phyloP scores from a whole-genome alignment of 805 yeast genomes.

The Kurtzmaniella cleridarum region DNA sequence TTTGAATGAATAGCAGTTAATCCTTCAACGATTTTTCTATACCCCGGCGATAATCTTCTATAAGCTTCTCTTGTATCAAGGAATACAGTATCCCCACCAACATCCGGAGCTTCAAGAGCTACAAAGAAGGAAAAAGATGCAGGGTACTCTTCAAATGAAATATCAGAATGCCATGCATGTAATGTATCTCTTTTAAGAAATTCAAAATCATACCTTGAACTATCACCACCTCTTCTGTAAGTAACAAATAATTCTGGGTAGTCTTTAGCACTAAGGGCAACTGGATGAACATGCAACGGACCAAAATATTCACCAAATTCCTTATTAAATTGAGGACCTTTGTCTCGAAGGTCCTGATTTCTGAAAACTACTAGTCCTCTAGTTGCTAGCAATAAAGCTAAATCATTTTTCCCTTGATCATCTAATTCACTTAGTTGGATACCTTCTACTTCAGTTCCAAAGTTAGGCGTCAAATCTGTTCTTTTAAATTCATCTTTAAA shows the following conservation, averaged over 20 bases:
- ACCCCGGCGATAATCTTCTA: conserved; percentile 17
- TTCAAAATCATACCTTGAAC: conserved; percentile 10
- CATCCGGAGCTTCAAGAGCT: conserved; percentile 20
- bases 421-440: conserved; percentile 19
- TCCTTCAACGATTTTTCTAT: conserved; percentile 16
- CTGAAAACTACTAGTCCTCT: conserved; percentile 23
- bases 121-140: conserved; percentile 20
- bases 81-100: conserved; percentile 25
- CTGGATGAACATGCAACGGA: conserved; percentile 24
- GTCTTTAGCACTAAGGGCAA: conserved; percentile 13
- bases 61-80: conserved; percentile 21
- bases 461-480: conserved; percentile 19
- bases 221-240: conserved; percentile 17
- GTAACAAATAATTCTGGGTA: conserved; percentile 20
- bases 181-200: conserved; percentile 10
- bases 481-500: conserved; percentile 12
- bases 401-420: conserved; percentile 21
- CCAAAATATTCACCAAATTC: conserved; percentile 21
- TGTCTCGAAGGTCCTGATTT: conserved; percentile 21
- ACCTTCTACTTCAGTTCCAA: conserved; percentile 23
- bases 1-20: conserved; percentile 20
- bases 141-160: conserved; percentile 20
- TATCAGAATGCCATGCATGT: conserved; percentile 20
- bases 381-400: conserved; percentile 19
- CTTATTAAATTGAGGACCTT: conserved; percentile 16